A percentile compares a stretch with the other conserved stretches of the same genome.
Evolutionary conservation across 2,329 filamentous ascomycete species (phyloP).

Genomic region (Aspergillus versicolor): DNA sequence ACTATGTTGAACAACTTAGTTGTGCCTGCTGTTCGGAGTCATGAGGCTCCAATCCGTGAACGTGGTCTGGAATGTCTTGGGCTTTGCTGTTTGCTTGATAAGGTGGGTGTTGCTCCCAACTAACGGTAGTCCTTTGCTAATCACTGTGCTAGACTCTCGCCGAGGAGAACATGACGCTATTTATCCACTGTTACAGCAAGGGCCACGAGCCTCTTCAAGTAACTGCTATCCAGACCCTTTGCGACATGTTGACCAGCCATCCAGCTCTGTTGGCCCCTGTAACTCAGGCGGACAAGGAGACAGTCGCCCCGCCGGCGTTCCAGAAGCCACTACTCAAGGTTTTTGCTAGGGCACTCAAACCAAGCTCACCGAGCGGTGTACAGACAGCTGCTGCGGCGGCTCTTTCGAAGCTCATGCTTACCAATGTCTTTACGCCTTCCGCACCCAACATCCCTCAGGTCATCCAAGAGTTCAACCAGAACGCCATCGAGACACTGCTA

Average conservation of each 20-base stretch:
- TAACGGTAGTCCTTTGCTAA: slow-evolving; percentile 11
- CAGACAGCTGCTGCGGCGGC: slow-evolving; percentile 79
- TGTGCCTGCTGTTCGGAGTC: slow-evolving; percentile 88
- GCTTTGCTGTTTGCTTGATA: slow-evolving; percentile 85
- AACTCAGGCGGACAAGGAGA: slow-evolving; percentile 45
- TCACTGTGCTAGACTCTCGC: slow-evolving; percentile 64
- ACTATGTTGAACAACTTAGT: slow-evolving; percentile 98
- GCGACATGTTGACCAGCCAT: slow-evolving; percentile 88
- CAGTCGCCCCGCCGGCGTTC: slow-evolving; percentile 49
- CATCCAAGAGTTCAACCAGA: slow-evolving; percentile 50
- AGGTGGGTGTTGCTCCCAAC: slow-evolving; percentile 46
- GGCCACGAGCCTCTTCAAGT: slow-evolving; percentile 87
- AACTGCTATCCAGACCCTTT: slow-evolving; percentile 85
- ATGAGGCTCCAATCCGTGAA: slow-evolving; percentile 89
- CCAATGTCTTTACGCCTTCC: slow-evolving; percentile 62
- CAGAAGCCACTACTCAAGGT: slow-evolving; percentile 73
- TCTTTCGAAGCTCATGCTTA: slow-evolving; percentile 81
- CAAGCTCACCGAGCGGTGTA: slow-evolving; percentile 67
- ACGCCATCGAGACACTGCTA: slow-evolving; percentile 69
- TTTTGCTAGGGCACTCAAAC: slow-evolving; percentile 78
- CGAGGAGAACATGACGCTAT: slow-evolving; percentile 85
- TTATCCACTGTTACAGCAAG: slow-evolving; percentile 94
- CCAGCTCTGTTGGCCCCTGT: slow-evolving; percentile 69
- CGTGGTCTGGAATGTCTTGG: slow-evolving; percentile 86
- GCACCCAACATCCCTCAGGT: slow-evolving; percentile 54